Conservation (phyloP, 192 early-diverging fungal species). For the Mycoemilia scoparia region DNA sequence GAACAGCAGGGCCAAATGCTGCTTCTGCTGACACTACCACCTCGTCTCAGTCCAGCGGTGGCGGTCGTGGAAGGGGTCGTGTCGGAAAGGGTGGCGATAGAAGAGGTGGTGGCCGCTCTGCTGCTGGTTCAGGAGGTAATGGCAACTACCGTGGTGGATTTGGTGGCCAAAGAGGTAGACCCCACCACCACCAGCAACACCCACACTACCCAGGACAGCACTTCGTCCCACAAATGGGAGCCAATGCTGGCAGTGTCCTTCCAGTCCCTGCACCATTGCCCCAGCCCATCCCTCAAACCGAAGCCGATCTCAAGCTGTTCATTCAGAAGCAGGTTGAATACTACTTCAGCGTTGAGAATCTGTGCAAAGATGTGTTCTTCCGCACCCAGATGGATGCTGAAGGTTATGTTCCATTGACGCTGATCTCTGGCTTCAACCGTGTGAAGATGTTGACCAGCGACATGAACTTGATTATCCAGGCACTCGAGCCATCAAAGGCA, state of each 20-base stretch:
- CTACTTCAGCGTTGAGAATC: constrained; percentile 94
- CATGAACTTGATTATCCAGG: constrained; percentile 37
- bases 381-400: constrained; percentile 76
- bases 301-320: constrained; percentile 17
- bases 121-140: constrained; percentile 8
- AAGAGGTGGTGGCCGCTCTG: constrained; percentile 13
- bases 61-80: constrained; percentile 13
- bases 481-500: constrained; percentile 28
- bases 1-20: too few relatives aligned
- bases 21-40: too few relatives aligned
- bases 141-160: constrained; percentile 2
- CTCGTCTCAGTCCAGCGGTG: neutral
- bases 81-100: constrained; percentile 1
- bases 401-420: constrained; percentile 60
- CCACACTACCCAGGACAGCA: constrained; percentile 5
- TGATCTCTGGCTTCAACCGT: constrained; percentile 80
- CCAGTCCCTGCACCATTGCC: constrained; percentile 16
- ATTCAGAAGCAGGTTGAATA: constrained; percentile 53
- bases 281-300: constrained; percentile 18
- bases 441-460: constrained; percentile 56
- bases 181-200: constrained; percentile 8
- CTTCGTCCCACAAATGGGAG: constrained; percentile 11
- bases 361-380: constrained; percentile 92
- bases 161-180: constrained; percentile 16
- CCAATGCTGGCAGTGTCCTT: constrained; percentile 12